phyloP scores from a whole-genome alignment of 2,329 filamentous ascomycete genomes.

The Curvularia spicifera region DNA sequence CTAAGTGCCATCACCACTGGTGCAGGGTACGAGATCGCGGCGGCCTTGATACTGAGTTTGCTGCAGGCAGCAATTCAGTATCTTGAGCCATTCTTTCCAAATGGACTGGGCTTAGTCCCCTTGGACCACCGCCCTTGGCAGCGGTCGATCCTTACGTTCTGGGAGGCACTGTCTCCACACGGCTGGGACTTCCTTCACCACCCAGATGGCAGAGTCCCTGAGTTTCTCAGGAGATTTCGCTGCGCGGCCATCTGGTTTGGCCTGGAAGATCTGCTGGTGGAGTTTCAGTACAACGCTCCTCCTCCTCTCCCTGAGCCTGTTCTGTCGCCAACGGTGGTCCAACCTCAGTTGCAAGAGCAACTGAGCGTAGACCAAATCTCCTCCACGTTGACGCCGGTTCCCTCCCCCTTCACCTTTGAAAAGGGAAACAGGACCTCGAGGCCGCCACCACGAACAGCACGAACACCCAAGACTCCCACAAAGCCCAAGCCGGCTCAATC shows the following conservation, averaged over 20 bases:
- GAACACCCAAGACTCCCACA: not conserved
- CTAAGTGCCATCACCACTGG: not conserved
- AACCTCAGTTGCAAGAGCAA: not conserved
- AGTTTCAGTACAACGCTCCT: not conserved
- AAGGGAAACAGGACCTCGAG: not conserved
- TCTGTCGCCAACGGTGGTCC: not conserved
- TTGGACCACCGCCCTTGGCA: not conserved
- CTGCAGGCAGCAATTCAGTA: not conserved
- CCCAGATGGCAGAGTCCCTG: not conserved
- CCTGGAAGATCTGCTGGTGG: not conserved
- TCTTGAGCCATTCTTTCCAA: constrained; percentile 6
- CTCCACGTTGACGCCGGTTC: not conserved
- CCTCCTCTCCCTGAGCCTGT: not conserved
- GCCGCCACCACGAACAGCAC: not conserved
- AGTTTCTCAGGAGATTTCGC: not conserved
- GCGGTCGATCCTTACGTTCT: constrained; percentile 1
- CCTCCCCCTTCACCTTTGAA: not conserved
- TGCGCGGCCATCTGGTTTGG: not conserved
- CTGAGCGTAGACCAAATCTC: not conserved
- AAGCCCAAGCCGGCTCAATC: not conserved
- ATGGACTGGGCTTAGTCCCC: not conserved
- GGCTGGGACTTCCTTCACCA: not conserved
- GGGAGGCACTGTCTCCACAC: not conserved
- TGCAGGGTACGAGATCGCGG: not conserved
- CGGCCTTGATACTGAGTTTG: not conserved